These are phyloP conservation scores for Microbotryum scabiosae DNA, from an alignment of 1,284 basidiomycete species.

Conservation along the genomic window DNA sequence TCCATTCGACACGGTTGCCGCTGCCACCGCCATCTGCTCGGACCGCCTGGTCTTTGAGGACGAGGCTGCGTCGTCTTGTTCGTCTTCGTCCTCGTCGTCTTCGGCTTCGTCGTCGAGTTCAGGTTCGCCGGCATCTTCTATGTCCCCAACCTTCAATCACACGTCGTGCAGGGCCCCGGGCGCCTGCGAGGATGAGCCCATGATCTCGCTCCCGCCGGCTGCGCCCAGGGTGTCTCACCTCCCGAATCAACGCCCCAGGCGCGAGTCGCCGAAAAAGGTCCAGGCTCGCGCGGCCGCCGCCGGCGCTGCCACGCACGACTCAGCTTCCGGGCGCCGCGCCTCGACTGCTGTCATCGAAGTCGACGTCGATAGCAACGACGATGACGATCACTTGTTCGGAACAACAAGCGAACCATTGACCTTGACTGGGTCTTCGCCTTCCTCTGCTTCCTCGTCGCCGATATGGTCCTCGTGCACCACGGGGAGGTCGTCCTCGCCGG, in stretches of 20 bases:
- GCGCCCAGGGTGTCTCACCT: neutral
- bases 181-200: neutral
- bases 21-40: too few species aligned
- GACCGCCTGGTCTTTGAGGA: neutral
- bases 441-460: neutral
- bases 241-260: neutral
- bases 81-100: neutral
- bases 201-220: too few species aligned
- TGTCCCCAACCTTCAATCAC: neutral
- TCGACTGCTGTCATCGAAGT: neutral
- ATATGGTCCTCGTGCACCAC: neutral
- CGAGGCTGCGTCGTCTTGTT: neutral
- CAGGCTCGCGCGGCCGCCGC: neutral
- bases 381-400: neutral
- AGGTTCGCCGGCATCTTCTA: slow-evolving; percentile 5
- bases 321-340: neutral
- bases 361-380: neutral
- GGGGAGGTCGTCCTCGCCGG: neutral
- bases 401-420: neutral
- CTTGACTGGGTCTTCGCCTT: neutral
- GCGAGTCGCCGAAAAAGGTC: neutral
- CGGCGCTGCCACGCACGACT: neutral
- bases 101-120: slow-evolving; percentile 3
- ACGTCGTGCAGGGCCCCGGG: neutral
- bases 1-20: too few species aligned